These are phyloP conservation scores for Rosellinia necatrix DNA, from an alignment of 2,329 filamentous ascomycete species.

Conservation along the genomic window DNA sequence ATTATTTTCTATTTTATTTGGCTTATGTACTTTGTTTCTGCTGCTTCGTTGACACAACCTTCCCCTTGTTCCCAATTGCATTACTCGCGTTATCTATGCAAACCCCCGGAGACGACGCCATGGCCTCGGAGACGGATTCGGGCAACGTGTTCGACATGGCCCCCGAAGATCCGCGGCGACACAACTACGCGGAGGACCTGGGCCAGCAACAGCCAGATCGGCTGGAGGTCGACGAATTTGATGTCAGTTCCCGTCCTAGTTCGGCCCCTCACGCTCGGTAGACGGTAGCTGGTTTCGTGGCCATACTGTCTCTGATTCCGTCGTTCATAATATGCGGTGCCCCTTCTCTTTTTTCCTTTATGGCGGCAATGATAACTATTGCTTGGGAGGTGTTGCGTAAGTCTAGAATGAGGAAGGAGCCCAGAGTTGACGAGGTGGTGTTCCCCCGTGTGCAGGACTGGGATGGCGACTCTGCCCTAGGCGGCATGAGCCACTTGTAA, in stretches of 20 bases:
- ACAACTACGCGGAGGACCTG: neutral
- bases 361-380: too few species aligned
- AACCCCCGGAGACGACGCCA: neutral
- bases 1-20: neutral
- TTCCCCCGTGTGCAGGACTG: conserved; percentile 22
- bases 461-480: conserved; percentile 34
- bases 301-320: neutral
- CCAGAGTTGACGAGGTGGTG: neutral
- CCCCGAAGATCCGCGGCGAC: neutral
- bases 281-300: neutral
- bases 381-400: neutral
- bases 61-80: neutral
- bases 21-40: neutral
- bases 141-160: neutral
- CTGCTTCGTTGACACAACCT: too few species aligned
- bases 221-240: conserved; percentile 22
- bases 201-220: conserved; percentile 18
- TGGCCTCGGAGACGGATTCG: neutral
- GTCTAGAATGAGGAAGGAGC: neutral
- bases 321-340: too few species aligned
- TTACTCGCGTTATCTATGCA: neutral
- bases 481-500: conserved; percentile 33
- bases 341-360: too few species aligned
- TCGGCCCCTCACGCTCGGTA: neutral
- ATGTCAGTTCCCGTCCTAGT: conserved; percentile 4